A percentile compares a stretch with the other conserved stretches of the same genome.
phyloP scores from a whole-genome alignment of 1,284 basidiomycete species.

The Fistulinella cinereoalba region DNA sequence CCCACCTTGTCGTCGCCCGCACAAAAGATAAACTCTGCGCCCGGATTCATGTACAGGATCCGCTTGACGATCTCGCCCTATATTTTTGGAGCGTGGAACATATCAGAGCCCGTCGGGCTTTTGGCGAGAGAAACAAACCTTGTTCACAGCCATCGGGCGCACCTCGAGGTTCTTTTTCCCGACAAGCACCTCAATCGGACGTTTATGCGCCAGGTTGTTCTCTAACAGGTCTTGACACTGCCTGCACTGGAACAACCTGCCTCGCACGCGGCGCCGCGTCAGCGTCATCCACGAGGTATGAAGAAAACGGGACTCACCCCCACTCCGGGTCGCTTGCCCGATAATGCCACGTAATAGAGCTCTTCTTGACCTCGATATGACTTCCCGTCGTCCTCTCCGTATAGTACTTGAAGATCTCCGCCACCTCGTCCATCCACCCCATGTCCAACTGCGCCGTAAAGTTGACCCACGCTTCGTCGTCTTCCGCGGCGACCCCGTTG shows the following conservation, averaged over 20 bases:
- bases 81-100: neutral
- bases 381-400: constrained; percentile 96
- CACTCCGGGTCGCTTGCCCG: constrained; percentile 92
- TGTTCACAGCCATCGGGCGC: constrained; percentile 91
- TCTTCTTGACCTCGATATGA: constrained; percentile 96
- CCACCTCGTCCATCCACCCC: constrained; percentile 96
- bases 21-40: constrained; percentile 95
- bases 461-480: constrained; percentile 70
- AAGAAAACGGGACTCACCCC: constrained; percentile 57
- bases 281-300: constrained; percentile 6
- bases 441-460: constrained; percentile 92
- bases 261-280: constrained; percentile 14
- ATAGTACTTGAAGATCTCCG: constrained; percentile 95
- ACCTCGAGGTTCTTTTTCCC: constrained; percentile 99
- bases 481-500: neutral
- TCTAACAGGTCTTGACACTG: constrained; percentile 96
- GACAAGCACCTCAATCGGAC: constrained; percentile 89
- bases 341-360: constrained; percentile 98
- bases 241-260: constrained; percentile 89
- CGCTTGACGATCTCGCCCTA: constrained; percentile 95
- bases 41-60: constrained; percentile 87
- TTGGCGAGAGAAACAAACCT: constrained; percentile 54
- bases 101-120: too few species aligned
- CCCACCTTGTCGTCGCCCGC: constrained; percentile 96
- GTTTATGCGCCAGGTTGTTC: constrained; percentile 84